These are phyloP conservation scores for Irineochytrium annulatum DNA, from an alignment of 192 early-diverging fungal genomes.

Conservation along the genomic window DNA sequence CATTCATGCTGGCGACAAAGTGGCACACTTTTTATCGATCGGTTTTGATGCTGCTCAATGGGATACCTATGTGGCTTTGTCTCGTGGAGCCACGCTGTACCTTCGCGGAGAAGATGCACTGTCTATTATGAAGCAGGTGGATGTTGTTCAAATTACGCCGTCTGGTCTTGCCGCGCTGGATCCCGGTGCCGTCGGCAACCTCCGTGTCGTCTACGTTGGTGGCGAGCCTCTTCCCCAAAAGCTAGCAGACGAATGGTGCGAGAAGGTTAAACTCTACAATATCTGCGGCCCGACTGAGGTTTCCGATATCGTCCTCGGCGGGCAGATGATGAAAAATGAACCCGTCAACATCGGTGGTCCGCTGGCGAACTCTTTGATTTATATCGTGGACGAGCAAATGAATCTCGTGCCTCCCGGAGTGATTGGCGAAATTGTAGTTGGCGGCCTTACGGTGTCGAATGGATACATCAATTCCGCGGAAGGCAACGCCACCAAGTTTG, in stretches of 20 bases:
- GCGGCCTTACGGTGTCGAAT: conserved; percentile 33
- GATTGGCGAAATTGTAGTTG: conserved; percentile 39
- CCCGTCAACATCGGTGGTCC: conserved; percentile 30
- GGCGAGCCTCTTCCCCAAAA: conserved; percentile 16
- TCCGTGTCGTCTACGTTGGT: conserved; percentile 20
- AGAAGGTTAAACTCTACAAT: conserved; percentile 16
- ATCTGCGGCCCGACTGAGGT: conserved; percentile 33
- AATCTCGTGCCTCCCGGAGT: conserved; percentile 31
- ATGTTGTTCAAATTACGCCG: conserved; percentile 24
- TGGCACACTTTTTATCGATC: conserved; percentile 18
- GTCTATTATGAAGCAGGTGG: conserved; percentile 14
- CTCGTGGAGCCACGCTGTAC: conserved; percentile 15
- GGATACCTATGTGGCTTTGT: conserved; percentile 23
- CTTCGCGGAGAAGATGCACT: conserved; percentile 30
- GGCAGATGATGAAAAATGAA: conserved; percentile 6
- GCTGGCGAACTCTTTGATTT: conserved; percentile 11
- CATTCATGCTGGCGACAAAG: neutral
- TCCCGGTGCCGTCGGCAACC: conserved; percentile 20
- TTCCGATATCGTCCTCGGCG: conserved; percentile 6
- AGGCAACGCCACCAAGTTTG: conserved; percentile 32
- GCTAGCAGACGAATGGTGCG: conserved; percentile 25
- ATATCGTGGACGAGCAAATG: conserved; percentile 32
- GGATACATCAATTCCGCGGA: conserved; percentile 44
- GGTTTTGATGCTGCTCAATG: conserved; percentile 25
- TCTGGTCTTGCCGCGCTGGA: conserved; percentile 23